Evolutionary conservation across 164 flowering plant species (phyloP), one percentile per base, ranked within the genome.

Genomic region (Umbellularia californica): DNA sequence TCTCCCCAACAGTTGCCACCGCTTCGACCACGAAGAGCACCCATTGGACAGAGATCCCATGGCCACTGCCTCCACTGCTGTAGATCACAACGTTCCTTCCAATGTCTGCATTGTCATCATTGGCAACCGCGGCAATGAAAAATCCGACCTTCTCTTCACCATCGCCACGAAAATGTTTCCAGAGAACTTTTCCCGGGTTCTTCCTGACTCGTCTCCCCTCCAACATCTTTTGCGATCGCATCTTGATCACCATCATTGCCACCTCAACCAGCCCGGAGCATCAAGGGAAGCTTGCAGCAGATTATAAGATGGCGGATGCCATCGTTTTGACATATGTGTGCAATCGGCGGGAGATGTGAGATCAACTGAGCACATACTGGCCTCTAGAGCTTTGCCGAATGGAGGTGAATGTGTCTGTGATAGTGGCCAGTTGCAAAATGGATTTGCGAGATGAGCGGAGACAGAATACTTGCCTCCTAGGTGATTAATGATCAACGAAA

Each of bases 311-410:
- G 47, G 99, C 99, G 50, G 97, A 96, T 88, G 95, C 95, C 1
- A 92, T 94, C 47, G 95, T 96, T 51, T 81, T 96, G 50, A 94
- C 98, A 50, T 96, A 96, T 79, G 97, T 97, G 0, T 96, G 99
- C 79, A 97, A 96, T 84, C 85, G 80, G 63, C 89, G 89, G 66
- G 81, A 78, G 7, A 91, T 95, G 3, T 88, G 92, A 77, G 92
- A 87, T 60, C 88, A 30, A 30, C 35, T 94, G 77, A 87, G 92
- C 81, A 81, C 88, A 11, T 88, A 84, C 64, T 96, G 98, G 99
- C 97, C 94, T 55, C 95, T 93, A 4, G 95, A 94, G 76, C 93
- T 94, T 81, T 91, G 98, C 2, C 80, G 85, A 55, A 73, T 92
- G 35, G 95, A 96, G 92, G 85, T 87, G 74, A 86, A 66, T 65